Conservation (phyloP, 139 green algal genomes). For the Coccomyxa sp. region DNA sequence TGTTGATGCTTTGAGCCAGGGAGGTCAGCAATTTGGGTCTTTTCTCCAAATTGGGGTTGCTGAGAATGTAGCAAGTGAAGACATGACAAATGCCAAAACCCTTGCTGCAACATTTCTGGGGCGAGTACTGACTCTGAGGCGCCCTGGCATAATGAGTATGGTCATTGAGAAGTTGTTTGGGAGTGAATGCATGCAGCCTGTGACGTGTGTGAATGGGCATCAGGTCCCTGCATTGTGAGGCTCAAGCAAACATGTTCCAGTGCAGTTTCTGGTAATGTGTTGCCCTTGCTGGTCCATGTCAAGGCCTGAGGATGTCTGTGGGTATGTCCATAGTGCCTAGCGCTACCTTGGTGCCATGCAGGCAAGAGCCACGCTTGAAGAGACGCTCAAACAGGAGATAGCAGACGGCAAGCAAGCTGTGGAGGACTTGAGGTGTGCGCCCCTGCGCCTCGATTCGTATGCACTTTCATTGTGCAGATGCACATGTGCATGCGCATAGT, state of each 20-base stretch:
- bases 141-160: no score
- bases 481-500: no score
- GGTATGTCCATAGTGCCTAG: background rate
- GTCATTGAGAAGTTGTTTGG: no score
- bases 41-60: background rate
- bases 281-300: background rate
- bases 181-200: background rate
- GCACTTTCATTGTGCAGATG: no score
- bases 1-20: background rate
- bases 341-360: background rate
- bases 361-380: slow-evolving; percentile 6
- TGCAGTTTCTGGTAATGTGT: background rate
- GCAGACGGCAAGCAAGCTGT: background rate
- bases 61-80: no score
- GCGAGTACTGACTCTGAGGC: no score
- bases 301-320: background rate
- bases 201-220: background rate
- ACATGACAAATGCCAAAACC: no score
- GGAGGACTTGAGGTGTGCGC: slow-evolving; percentile 7
- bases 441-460: no score
- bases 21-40: background rate
- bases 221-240: background rate
- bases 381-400: slow-evolving; percentile 2
- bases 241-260: background rate
- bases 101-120: no score